Conservation (phyloP, 2,329 filamentous ascomycete species). For the Blastomyces emzantsi region DNA sequence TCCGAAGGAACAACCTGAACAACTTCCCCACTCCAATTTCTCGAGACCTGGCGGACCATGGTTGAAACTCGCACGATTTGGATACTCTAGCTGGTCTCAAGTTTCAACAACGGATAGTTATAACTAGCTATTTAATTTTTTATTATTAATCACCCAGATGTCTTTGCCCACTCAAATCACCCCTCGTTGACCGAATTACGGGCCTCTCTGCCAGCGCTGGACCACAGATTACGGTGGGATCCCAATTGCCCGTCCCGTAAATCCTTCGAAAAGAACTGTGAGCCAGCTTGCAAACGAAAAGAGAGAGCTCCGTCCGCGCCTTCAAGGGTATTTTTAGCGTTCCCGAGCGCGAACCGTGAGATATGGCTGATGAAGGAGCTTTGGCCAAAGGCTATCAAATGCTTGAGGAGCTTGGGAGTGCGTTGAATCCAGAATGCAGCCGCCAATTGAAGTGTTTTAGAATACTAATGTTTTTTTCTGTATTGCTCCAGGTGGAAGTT, state of each 20-base stretch:
- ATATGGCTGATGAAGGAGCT: conserved; percentile 38
- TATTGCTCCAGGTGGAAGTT: conserved; percentile 64
- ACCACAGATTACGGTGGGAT: neutral
- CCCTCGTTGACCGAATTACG: neutral
- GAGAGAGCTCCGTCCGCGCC: neutral
- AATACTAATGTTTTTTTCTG: conserved; percentile 11
- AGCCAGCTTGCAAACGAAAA: neutral
- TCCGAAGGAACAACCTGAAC: neutral
- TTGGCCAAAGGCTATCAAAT: conserved; percentile 88
- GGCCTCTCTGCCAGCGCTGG: neutral
- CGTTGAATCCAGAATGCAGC: conserved; percentile 34
- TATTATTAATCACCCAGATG: conserved; percentile 3
- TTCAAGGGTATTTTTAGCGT: neutral
- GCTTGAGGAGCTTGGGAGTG: conserved; percentile 91
- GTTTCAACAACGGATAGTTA: neutral
- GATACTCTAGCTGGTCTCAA: neutral
- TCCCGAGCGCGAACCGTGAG: conserved; percentile 11
- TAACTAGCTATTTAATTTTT: neutral
- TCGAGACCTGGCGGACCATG: neutral
- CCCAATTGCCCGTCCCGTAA: neutral
- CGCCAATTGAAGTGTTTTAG: conserved; percentile 4
- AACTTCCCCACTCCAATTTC: conserved; percentile 1
- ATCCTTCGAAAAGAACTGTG: neutral
- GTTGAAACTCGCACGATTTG: neutral
- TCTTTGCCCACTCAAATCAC: neutral